Evolutionary conservation across 768 basidiomycete genomes (phyloP).

Genomic region (Mrakia hoshinonis): DNA sequence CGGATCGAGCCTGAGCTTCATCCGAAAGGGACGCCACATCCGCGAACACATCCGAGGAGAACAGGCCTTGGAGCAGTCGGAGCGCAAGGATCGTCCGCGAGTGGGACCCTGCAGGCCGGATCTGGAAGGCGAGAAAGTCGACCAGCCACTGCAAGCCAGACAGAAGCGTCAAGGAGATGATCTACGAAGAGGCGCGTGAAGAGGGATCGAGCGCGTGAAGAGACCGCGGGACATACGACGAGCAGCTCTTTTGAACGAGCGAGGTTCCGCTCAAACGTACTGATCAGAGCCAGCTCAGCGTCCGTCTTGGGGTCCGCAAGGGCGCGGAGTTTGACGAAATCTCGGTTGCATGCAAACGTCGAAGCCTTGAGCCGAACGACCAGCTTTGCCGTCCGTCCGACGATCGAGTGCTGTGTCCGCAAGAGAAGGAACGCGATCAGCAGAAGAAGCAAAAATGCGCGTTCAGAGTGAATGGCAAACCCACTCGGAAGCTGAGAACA

Average conservation of each 20-base stretch:
- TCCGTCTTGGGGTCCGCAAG: neutral
- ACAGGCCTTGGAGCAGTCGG: slow-evolving; percentile 8
- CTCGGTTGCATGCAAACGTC: slow-evolving; percentile 8
- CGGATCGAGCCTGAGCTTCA: neutral
- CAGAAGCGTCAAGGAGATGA: neutral
- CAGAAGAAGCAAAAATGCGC: neutral
- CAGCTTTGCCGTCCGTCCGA: neutral
- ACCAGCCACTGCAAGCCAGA: slow-evolving; percentile 10
- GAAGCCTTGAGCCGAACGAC: slow-evolving; percentile 19
- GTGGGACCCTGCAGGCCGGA: slow-evolving; percentile 15
- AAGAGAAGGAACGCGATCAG: neutral
- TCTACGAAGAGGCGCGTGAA: neutral
- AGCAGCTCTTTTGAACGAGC: neutral
- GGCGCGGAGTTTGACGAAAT: slow-evolving; percentile 1
- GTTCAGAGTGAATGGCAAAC: neutral
- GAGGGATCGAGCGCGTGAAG: neutral
- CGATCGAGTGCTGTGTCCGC: slow-evolving; percentile 5
- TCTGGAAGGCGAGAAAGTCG: neutral
- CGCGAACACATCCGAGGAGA: slow-evolving; percentile 1
- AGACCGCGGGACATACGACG: neutral
- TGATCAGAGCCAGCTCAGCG: neutral
- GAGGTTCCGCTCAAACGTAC: neutral
- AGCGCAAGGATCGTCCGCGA: slow-evolving; percentile 23
- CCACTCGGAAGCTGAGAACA: neutral
- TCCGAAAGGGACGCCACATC: neutral